phyloP scores from a whole-genome alignment of 2,329 filamentous ascomycete species.

The Calonectria leucothoes region DNA sequence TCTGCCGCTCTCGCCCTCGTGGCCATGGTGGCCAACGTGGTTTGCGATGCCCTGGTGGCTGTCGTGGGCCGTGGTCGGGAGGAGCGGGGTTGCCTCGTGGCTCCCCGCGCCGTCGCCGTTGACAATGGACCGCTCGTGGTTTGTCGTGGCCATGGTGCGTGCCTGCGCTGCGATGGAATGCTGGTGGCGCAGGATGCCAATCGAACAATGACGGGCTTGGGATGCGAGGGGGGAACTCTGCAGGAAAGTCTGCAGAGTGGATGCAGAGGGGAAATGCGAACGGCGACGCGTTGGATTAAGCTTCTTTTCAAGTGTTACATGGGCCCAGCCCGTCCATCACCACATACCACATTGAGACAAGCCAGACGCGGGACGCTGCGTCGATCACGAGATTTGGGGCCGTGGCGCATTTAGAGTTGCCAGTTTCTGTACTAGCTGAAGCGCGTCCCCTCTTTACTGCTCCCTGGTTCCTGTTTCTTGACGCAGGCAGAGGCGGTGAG shows the following conservation, averaged over 20 bases:
- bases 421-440: neutral
- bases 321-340: neutral
- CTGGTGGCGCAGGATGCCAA: neutral
- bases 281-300: neutral
- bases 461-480: neutral
- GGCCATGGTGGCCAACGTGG: conserved; percentile 42
- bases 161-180: neutral
- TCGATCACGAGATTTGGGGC: neutral
- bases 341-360: neutral
- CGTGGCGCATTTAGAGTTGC: neutral
- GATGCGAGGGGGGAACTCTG: neutral
- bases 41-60: conserved; percentile 18
- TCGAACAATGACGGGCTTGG: neutral
- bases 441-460: neutral
- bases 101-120: conserved; percentile 20
- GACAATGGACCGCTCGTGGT: neutral
- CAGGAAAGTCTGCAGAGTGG: neutral
- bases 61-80: conserved; percentile 36
- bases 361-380: neutral
- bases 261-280: neutral
- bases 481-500: neutral
- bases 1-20: conserved; percentile 59
- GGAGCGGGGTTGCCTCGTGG: conserved; percentile 42
- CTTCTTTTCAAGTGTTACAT: neutral
- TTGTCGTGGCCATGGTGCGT: neutral